These are phyloP conservation scores for Dictyostelium discoideum DNA, from an alignment of 78 protist species.

Conservation along the genomic window dicty_2.7 NC_007090.3:4653501-4654000, in stretches of 20 bases:
- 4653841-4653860: neutral
- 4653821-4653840: neutral
- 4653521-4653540: neutral
- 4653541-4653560: neutral
- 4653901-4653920: constrained; percentile 40
- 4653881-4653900: constrained; percentile 15
- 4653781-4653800: constrained; percentile 11
- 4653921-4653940: neutral
- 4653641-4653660: neutral
- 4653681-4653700: neutral
- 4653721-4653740: neutral
- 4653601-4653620: neutral
- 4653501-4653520: neutral
- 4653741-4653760: neutral
- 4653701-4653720: neutral
- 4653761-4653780: constrained; percentile 16
- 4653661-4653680: neutral
- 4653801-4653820: constrained; percentile 2
- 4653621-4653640: neutral
- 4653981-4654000: constrained; percentile 31
- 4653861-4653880: constrained; percentile 13
- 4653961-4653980: constrained; percentile 22
- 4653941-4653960: constrained; percentile 13
- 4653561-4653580: neutral
- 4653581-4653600: neutral